These are phyloP conservation scores for Nepenthes mirabilis DNA, from an alignment of 148 eudicot genomes.

Conservation along the genomic window DNA sequence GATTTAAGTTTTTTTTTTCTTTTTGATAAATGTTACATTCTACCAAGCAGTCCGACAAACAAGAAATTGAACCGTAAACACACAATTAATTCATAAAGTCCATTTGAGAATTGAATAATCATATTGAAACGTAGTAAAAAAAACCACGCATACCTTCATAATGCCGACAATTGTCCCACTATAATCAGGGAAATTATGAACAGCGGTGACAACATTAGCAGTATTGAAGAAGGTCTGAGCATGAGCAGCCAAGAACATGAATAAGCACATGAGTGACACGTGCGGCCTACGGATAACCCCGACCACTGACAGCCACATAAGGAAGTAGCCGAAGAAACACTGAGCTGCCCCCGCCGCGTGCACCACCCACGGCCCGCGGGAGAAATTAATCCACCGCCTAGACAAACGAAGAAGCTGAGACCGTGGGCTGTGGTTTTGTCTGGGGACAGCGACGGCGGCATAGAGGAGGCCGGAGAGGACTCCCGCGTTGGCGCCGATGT, in stretches of 20 bases:
- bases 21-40: too few species aligned
- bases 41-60: too few species aligned
- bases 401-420: neutral
- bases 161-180: slow-evolving; percentile 83
- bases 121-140: neutral
- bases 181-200: slow-evolving; percentile 53
- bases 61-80: too few species aligned
- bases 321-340: slow-evolving; percentile 68
- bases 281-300: slow-evolving; percentile 40
- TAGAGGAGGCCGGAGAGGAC: slow-evolving; percentile 73
- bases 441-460: slow-evolving; percentile 23
- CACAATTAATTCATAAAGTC: neutral
- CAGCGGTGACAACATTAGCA: slow-evolving; percentile 76
- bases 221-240: slow-evolving; percentile 92
- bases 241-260: slow-evolving; percentile 71
- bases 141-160: slow-evolving; percentile 60
- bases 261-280: slow-evolving; percentile 46
- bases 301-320: slow-evolving; percentile 66
- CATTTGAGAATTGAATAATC: neutral
- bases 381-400: neutral
- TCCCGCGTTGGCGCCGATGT: slow-evolving; percentile 90
- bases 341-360: slow-evolving; percentile 48
- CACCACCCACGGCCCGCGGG: slow-evolving; percentile 51
- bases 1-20: too few species aligned
- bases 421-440: neutral